Conservation (phyloP, 805 yeast species). For the Cyberlindnera lachancei region DNA sequence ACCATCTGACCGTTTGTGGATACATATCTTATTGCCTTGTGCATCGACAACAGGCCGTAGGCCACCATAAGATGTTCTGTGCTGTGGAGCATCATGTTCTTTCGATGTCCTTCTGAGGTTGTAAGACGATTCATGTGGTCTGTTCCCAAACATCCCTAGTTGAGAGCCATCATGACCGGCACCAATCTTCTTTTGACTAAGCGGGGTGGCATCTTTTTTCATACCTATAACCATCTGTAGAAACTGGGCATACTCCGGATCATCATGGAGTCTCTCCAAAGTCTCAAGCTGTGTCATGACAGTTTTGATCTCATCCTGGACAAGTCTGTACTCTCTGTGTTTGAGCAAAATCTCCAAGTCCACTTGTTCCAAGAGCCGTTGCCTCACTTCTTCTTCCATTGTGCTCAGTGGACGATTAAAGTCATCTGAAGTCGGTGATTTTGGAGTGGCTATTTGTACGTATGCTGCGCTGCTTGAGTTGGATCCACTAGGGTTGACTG, state of each 20-base stretch:
- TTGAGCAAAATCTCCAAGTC: conserved; percentile 55
- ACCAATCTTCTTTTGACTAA: conserved; percentile 5
- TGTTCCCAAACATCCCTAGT: too few species aligned
- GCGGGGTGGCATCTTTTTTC: conserved; percentile 10
- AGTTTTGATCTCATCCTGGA: conserved; percentile 47
- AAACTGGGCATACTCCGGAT: conserved; percentile 27
- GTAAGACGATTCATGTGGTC: conserved; percentile 5
- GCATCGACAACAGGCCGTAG: conserved; percentile 43
- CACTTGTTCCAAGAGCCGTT: conserved; percentile 35
- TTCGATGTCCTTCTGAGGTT: conserved; percentile 8
- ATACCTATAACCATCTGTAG: conserved; percentile 33
- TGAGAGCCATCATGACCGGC: neutral
- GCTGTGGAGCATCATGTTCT: conserved; percentile 23
- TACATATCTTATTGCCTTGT: conserved; percentile 36
- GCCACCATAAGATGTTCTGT: conserved; percentile 31
- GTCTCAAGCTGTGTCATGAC: conserved; percentile 52
- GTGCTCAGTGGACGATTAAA: conserved; percentile 15
- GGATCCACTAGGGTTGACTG: too few species aligned
- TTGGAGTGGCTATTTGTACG: conserved; percentile 36
- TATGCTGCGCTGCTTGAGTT: conserved; percentile 10
- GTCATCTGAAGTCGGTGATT: conserved; percentile 33
- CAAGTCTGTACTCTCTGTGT: conserved; percentile 44
- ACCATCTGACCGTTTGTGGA: conserved; percentile 65
- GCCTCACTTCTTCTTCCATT: conserved; percentile 21
- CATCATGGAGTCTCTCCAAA: conserved; percentile 35